Conservation (phyloP, 108 stramenopile genomes). For the Conticribra weissflogii region DNA sequence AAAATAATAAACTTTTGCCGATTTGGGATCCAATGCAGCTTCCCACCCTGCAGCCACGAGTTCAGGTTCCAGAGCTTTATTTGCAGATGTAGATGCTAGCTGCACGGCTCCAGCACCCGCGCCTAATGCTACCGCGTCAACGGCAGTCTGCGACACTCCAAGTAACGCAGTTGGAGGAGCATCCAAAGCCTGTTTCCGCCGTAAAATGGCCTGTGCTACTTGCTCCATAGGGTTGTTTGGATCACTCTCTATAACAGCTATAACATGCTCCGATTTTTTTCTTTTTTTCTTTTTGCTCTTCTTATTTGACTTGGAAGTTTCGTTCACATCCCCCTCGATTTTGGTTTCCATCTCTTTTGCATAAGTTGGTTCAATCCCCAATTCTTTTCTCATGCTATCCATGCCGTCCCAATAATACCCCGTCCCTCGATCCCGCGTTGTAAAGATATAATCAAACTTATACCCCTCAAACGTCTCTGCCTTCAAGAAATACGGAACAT, state of each 20-base stretch:
- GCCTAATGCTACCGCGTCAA: conserved; percentile 46
- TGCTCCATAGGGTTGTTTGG: conserved; percentile 79
- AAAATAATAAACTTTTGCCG: conserved; percentile 80
- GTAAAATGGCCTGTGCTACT: conserved; percentile 60
- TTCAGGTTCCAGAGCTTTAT: conserved; percentile 23
- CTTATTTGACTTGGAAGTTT: conserved; percentile 16
- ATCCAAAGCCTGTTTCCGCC: conserved; percentile 52
- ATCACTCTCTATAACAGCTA: conserved; percentile 53
- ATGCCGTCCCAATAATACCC: conserved; percentile 92
- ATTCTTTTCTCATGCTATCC: conserved; percentile 68
- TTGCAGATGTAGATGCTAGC: neutral
- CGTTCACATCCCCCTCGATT: neutral
- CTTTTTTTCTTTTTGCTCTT: conserved; percentile 53
- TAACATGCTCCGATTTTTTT: conserved; percentile 36
- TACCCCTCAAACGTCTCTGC: conserved; percentile 69
- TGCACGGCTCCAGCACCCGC: conserved; percentile 16
- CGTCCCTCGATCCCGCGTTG: conserved; percentile 69
- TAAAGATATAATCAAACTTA: conserved; percentile 87
- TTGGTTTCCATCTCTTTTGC: neutral
- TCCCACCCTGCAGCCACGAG: conserved; percentile 45
- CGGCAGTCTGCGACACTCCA: conserved; percentile 13
- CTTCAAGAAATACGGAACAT: conserved; percentile 66
- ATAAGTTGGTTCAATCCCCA: conserved; percentile 18
- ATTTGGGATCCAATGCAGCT: conserved; percentile 63
- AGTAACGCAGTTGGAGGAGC: conserved; percentile 34